Conservation (phyloP, 2,329 filamentous ascomycete genomes). For the Neofusicoccum kwambonambiense region DNA sequence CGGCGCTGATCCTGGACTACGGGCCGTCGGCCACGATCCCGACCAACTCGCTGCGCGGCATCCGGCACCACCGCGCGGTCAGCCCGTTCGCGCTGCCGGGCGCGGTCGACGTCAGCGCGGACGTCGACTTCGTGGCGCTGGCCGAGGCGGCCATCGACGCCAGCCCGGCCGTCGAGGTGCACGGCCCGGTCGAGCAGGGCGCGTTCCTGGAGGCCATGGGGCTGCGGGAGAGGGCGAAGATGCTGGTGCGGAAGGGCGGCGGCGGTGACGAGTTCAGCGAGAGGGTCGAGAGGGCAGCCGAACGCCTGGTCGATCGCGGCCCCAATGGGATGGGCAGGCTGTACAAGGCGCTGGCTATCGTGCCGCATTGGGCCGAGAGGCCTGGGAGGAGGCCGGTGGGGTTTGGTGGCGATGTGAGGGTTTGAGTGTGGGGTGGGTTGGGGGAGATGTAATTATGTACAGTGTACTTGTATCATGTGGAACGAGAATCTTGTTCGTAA, state of each 20-base stretch:
- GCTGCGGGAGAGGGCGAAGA: conserved; percentile 72
- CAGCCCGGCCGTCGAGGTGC: conserved; percentile 80
- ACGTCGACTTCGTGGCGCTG: conserved; percentile 88
- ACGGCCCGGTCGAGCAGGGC: conserved; percentile 86
- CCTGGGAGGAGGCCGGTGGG: conserved; percentile 78
- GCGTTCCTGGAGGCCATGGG: conserved; percentile 79
- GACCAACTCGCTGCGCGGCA: conserved; percentile 85
- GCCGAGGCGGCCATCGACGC: conserved; percentile 77
- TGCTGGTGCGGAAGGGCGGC: conserved; percentile 52
- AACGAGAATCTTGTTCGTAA: no score
- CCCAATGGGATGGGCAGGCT: conserved; percentile 88
- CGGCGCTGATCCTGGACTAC: conserved; percentile 94
- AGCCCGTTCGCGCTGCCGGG: conserved; percentile 79
- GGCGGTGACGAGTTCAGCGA: conserved; percentile 41
- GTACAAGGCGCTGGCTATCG: conserved; percentile 88
- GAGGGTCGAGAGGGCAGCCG: conserved; percentile 72
- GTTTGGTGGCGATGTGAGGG: conserved; percentile 70
- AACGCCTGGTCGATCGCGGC: conserved; percentile 77
- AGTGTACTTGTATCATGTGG: no score
- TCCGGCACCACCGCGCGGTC: conserved; percentile 71
- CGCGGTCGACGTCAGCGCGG: conserved; percentile 81
- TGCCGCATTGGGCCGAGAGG: conserved; percentile 64
- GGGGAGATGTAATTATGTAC: background rate
- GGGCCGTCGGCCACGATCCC: conserved; percentile 77
- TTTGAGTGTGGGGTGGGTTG: background rate